A percentile compares a stretch with the other conserved stretches of the same genome.
These are phyloP conservation scores for Colletotrichum orchidophilum DNA, from an alignment of 2,329 filamentous ascomycete genomes.

Conservation along the genomic window DNA sequence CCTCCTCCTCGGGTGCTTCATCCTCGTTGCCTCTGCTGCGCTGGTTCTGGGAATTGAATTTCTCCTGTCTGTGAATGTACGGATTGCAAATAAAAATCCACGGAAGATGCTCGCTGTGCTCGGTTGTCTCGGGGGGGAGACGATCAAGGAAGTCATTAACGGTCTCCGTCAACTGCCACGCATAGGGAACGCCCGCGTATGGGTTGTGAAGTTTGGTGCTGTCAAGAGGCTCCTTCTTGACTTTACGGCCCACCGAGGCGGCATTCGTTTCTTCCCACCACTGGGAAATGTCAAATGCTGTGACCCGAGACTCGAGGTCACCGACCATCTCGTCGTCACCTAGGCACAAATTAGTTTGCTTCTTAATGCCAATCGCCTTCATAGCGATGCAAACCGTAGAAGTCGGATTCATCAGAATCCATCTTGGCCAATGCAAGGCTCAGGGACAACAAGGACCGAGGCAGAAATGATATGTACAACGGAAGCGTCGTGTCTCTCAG, in stretches of 20 bases:
- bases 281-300: conserved; percentile 57
- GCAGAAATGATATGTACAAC: not conserved
- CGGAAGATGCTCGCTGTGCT: conserved; percentile 52
- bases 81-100: conserved; percentile 84
- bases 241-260: conserved; percentile 8
- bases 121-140: conserved; percentile 73
- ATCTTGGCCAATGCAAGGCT: not conserved
- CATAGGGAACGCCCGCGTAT: conserved; percentile 62
- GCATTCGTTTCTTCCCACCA: conserved; percentile 56
- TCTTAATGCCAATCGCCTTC: not conserved
- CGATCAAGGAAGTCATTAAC: conserved; percentile 73
- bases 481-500: not conserved
- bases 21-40: conserved; percentile 56
- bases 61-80: conserved; percentile 51
- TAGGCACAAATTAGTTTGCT: conserved; percentile 41
- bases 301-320: conserved; percentile 58
- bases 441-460: not conserved
- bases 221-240: conserved; percentile 6
- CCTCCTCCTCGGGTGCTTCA: conserved; percentile 57
- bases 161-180: conserved; percentile 72
- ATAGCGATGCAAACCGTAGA: conserved; percentile 37
- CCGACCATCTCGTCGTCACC: conserved; percentile 62
- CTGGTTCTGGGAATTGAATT: conserved; percentile 45
- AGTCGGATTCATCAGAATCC: conserved; percentile 36
- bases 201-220: conserved; percentile 61